phyloP scores from a whole-genome alignment of 306 rosid species.

The Comarum palustre region DNA sequence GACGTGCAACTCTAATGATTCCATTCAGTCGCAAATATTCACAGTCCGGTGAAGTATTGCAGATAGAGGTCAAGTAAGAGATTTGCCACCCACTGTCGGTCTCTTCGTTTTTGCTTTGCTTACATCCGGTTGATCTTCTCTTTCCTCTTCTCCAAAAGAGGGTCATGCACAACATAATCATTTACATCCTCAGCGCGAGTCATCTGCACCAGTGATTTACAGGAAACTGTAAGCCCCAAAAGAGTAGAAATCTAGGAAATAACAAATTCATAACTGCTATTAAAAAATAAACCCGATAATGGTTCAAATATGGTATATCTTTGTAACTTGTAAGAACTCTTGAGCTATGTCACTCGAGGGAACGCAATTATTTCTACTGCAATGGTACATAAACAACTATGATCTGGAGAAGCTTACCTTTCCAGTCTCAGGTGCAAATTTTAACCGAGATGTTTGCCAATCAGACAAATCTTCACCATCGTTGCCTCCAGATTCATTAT shows the following conservation, averaged over 20 bases:
- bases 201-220: conserved; percentile 54
- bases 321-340: background rate
- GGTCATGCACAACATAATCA: conserved; percentile 85
- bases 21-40: background rate
- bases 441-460: conserved; percentile 56
- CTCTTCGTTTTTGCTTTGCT: conserved; percentile 76
- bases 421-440: conserved; percentile 54
- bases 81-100: conserved; percentile 56
- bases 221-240: background rate
- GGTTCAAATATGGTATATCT: background rate
- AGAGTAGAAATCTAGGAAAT: conserved; percentile 11
- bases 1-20: background rate
- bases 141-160: conserved; percentile 92
- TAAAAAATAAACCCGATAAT: background rate
- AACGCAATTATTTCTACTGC: conserved; percentile 13
- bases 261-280: background rate
- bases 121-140: conserved; percentile 87
- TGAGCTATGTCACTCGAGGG: background rate
- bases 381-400: background rate
- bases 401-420: conserved; percentile 50
- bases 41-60: conserved; percentile 10
- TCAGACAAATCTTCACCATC: conserved; percentile 58
- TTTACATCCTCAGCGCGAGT: conserved; percentile 74
- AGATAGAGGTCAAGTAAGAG: conserved; percentile 41
- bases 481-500: conserved; percentile 43